Evolutionary conservation across 75 land plant species (phyloP).

Genomic region (Cupressus sempervirens): DNA sequence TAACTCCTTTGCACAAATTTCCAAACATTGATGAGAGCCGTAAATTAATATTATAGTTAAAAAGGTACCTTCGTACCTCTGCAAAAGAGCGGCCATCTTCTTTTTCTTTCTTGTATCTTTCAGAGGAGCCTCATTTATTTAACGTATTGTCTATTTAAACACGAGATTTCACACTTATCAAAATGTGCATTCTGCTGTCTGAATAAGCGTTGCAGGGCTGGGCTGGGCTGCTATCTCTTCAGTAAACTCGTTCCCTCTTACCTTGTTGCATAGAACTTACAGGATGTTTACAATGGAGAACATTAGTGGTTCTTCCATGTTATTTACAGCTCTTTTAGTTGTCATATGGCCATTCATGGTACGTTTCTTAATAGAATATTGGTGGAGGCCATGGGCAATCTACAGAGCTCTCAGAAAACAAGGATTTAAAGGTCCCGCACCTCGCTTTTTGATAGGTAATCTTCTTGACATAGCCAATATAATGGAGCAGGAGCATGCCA

Average conservation of each 20-base stretch:
- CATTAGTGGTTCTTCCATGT: background rate
- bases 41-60: no score
- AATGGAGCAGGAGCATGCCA: background rate
- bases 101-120: no score
- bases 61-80: background rate
- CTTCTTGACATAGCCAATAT: background rate
- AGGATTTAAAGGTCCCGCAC: background rate
- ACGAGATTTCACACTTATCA: no score
- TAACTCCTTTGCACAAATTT: no score
- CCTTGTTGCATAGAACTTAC: background rate
- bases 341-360: background rate
- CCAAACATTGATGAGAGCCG: background rate
- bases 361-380: background rate
- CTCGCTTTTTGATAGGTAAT: constrained; percentile 1
- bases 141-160: no score
- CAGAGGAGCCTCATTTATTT: no score
- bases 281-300: background rate
- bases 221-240: no score
- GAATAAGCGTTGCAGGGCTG: no score
- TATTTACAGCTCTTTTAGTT: background rate
- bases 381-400: background rate
- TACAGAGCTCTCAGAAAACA: background rate
- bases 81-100: background rate
- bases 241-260: background rate
- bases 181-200: no score